Conservation (phyloP, 805 yeast species). For the Saccharomycopsis oosterbeekiorum region DNA sequence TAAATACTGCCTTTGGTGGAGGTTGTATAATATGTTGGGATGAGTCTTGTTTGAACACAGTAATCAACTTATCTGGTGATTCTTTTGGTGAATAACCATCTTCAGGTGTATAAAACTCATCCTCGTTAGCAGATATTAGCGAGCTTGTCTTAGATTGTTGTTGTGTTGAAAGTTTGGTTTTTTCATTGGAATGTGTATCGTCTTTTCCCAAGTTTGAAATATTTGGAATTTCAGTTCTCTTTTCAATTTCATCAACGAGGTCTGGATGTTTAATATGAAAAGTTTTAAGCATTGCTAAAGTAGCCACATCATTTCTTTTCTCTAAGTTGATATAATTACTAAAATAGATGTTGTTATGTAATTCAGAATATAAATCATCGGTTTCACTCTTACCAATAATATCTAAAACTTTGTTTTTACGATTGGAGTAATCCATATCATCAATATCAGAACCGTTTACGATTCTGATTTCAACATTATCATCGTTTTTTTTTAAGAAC, state of each 20-base stretch:
- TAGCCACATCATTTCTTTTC: conserved; percentile 3
- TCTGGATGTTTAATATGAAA: conserved; percentile 1
- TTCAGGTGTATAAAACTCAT: conserved; percentile 14
- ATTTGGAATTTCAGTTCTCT: conserved; percentile 1
- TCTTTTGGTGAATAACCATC: conserved; percentile 5
- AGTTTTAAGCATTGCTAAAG: background rate
- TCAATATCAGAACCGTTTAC: conserved; percentile 4
- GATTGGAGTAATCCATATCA: background rate
- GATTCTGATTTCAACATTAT: conserved; percentile 13
- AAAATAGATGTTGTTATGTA: conserved; percentile 14
- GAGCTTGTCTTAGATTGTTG: conserved; percentile 1
- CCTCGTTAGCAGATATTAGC: conserved; percentile 6
- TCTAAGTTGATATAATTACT: conserved; percentile 15
- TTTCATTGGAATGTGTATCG: background rate
- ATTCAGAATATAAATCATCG: conserved; percentile 8
- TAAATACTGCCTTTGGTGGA: background rate
- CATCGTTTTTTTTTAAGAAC: background rate
- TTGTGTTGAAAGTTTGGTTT: background rate
- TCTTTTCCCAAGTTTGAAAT: background rate
- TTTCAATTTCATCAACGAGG: conserved; percentile 9
- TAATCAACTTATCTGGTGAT: background rate
- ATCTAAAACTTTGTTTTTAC: conserved; percentile 15
- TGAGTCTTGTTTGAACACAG: background rate
- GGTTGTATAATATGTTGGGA: background rate
- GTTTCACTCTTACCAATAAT: conserved; percentile 9